A percentile compares a stretch with the other conserved stretches of the same genome.
Evolutionary conservation across 1,139 yeast species (phyloP).

Genomic region (Nakaseomyces delphensis): DNA sequence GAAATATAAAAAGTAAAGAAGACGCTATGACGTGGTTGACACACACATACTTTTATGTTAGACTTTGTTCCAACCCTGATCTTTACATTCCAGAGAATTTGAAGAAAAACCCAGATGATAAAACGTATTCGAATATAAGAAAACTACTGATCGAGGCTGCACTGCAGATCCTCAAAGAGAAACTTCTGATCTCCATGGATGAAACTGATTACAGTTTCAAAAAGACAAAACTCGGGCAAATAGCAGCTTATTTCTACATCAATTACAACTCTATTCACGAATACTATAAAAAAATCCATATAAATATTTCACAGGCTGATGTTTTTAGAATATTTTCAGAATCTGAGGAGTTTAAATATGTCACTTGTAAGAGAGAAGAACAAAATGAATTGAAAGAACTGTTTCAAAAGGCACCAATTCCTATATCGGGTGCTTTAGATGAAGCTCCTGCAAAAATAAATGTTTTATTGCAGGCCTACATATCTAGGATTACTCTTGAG

Average conservation of each 20-base stretch:
- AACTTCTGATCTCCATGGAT: conserved; percentile 51
- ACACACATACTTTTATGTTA: conserved; percentile 66
- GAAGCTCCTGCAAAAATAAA: conserved; percentile 77
- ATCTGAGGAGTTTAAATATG: conserved; percentile 77
- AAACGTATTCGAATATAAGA: conserved; percentile 43
- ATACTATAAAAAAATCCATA: conserved; percentile 54
- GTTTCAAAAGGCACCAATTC: conserved; percentile 73
- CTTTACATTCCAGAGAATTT: conserved; percentile 53
- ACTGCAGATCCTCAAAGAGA: conserved; percentile 44
- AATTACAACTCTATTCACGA: conserved; percentile 57
- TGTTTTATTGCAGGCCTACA: conserved; percentile 73
- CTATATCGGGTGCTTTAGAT: conserved; percentile 61
- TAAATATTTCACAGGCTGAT: conserved; percentile 64
- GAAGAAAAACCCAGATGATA: conserved; percentile 41
- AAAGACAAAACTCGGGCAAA: conserved; percentile 72
- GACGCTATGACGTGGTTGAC: conserved; percentile 78
- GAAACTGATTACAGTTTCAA: conserved; percentile 38
- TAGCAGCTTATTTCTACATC: conserved; percentile 84
- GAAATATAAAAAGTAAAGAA: conserved; percentile 49
- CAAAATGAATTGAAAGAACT: conserved; percentile 64
- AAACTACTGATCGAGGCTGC: conserved; percentile 73
- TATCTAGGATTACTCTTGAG: conserved; percentile 63
- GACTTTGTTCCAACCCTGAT: conserved; percentile 70
- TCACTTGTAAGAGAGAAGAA: conserved; percentile 85
- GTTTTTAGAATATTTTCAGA: conserved; percentile 65